Evolutionary conservation across 176 grass and related monocot species (phyloP), one percentile per base, ranked within the genome.

Genomic region (Dendrocalamus sinicus): DNA sequence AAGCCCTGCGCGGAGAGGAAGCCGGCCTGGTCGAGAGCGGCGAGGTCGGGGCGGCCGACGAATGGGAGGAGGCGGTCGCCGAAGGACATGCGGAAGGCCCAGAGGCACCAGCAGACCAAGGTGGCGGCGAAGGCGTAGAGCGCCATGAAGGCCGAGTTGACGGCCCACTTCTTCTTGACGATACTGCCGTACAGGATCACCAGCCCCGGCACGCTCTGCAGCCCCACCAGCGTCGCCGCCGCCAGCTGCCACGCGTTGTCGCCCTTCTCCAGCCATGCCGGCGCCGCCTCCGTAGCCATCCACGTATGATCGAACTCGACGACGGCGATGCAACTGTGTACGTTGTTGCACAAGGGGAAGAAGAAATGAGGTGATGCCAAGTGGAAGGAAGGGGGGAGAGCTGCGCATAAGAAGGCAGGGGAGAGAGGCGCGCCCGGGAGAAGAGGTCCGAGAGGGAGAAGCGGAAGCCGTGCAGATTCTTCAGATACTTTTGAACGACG

Each of bases 51-150:
- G 24, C 86, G 81, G 39, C 95, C 92, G 3, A 92, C 88, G 85
- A 88, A 82, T 12, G 86, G 81, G 32, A 92, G 73, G 75, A 97
- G 79, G 55, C 32, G 62, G 20, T 92, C 86, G 48, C 95, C 95
- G 81, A 97, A 97, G 14, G 95, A 90, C 95, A 91, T 94, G 76
- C 90, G 86, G 76, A 94, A 97, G 64, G 68, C 95, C 88, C 90
- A 92, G 6, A 91, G 68, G 72, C 79, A 89, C 95, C 92, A 94
- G 84, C 89, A 89, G 22, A 97, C 24, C 64, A 92, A 80, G 28
- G 84, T 88, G 55, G 37, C 37, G 37, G 37, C 37, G 37, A 39
- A 39, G 37, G 37, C 37, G 37, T 39, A 39, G 37, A 39, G 37
- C 37, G 37, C 37, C 37, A 39, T 39, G 37, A 39, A 39, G 37